A percentile compares a stretch with the other conserved stretches of the same genome.
phyloP scores from a whole-genome alignment of 1,284 basidiomycete genomes.

The Phaffia rhodozyma region DNA sequence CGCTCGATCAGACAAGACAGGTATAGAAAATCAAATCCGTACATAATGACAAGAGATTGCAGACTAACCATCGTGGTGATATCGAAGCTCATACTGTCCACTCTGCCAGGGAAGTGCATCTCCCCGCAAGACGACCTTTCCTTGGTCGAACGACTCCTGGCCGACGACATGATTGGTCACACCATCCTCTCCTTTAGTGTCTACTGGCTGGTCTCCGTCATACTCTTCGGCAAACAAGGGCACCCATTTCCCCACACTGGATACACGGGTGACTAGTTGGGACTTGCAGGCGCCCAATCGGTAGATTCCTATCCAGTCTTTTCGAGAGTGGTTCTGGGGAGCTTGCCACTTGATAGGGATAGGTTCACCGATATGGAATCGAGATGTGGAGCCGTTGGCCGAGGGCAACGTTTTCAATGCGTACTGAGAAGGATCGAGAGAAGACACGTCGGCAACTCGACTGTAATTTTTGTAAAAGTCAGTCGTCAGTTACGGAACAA shows the following conservation, averaged over 20 bases:
- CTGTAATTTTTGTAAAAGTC: slow-evolving; percentile 37
- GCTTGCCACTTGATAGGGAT: slow-evolving; percentile 80
- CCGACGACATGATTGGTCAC: neutral
- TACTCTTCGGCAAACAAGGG: slow-evolving; percentile 86
- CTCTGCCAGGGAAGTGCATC: slow-evolving; percentile 72
- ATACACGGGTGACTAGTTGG: slow-evolving; percentile 69
- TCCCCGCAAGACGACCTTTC: slow-evolving; percentile 62
- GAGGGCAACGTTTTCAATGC: slow-evolving; percentile 51
- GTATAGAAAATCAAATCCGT: neutral
- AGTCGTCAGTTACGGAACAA: slow-evolving; percentile 8
- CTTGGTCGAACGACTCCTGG: slow-evolving; percentile 32
- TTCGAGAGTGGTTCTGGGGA: slow-evolving; percentile 73
- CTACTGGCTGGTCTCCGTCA: slow-evolving; percentile 65
- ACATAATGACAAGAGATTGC: neutral
- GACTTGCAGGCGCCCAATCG: slow-evolving; percentile 73
- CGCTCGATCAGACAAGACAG: neutral
- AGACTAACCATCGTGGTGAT: slow-evolving; percentile 56
- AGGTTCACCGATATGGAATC: slow-evolving; percentile 82
- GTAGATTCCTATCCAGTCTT: slow-evolving; percentile 96
- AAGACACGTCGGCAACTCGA: slow-evolving; percentile 65
- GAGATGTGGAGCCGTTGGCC: slow-evolving; percentile 33
- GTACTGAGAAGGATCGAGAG: slow-evolving; percentile 69
- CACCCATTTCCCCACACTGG: slow-evolving; percentile 81
- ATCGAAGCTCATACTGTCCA: slow-evolving; percentile 72
- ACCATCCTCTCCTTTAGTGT: slow-evolving; percentile 9